phyloP scores from a whole-genome alignment of 257 asterid genomes.

The Anisodus tanguticus region DNA sequence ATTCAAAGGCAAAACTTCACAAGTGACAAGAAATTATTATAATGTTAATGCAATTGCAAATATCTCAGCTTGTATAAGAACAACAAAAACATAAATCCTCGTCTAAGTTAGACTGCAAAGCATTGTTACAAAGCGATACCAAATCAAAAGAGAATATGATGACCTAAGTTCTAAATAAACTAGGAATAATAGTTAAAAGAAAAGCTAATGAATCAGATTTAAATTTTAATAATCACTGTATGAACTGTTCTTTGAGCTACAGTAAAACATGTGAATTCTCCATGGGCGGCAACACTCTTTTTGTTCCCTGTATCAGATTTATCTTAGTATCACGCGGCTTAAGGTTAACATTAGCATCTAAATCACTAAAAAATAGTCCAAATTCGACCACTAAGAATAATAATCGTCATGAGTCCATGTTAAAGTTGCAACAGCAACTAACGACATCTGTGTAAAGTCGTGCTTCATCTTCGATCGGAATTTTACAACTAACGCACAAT shows the following conservation, averaged over 20 bases:
- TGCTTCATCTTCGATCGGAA: not conserved
- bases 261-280: not conserved
- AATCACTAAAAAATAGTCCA: not conserved
- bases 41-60: not conserved
- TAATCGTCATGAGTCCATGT: not conserved
- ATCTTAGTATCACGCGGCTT: not conserved
- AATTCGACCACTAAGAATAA: not conserved
- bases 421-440: not conserved
- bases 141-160: conserved; percentile 6
- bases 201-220: not conserved
- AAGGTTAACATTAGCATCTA: conserved; percentile 1
- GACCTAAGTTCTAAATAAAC: not conserved
- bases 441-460: not conserved
- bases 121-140: not conserved
- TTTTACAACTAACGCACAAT: not conserved
- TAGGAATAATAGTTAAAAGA: not conserved
- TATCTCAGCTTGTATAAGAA: not conserved
- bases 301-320: conserved; percentile 2
- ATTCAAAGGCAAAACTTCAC: not conserved
- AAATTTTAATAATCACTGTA: not conserved
- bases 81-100: not conserved
- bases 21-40: not conserved
- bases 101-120: not conserved
- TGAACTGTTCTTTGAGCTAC: not conserved
- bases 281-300: conserved; percentile 10